Conservation (phyloP, 768 basidiomycete genomes). For the Flagelloscypha sp. region DNA sequence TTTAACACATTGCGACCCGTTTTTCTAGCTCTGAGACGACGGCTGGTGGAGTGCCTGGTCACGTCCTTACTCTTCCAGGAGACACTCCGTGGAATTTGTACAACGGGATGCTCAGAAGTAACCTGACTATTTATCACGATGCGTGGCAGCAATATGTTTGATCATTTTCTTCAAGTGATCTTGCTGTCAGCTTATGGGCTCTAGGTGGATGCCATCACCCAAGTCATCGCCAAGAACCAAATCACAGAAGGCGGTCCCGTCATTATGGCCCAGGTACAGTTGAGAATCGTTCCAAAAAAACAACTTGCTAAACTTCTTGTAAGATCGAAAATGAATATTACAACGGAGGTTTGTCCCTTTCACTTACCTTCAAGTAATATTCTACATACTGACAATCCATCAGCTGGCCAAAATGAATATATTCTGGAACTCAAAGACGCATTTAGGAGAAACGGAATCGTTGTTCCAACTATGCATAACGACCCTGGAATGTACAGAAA, state of each 20-base stretch:
- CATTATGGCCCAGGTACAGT: slow-evolving; percentile 26
- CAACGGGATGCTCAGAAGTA: slow-evolving; percentile 46
- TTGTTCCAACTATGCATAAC: slow-evolving; percentile 48
- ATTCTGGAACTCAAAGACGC: slow-evolving; percentile 34
- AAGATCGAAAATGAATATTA: slow-evolving; percentile 44
- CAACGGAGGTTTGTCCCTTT: no score
- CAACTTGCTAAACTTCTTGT: neutral
- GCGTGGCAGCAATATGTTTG: slow-evolving; percentile 49
- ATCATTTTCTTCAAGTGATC: no score
- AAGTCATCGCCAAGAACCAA: slow-evolving; percentile 35
- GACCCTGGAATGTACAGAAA: slow-evolving; percentile 32
- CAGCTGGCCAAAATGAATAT: slow-evolving; percentile 26
- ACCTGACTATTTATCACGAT: slow-evolving; percentile 39
- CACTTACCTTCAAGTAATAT: no score
- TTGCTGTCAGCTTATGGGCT: no score
- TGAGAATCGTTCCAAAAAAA: neutral
- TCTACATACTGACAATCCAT: no score
- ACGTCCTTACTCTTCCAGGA: slow-evolving; percentile 49
- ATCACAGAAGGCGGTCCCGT: slow-evolving; percentile 47
- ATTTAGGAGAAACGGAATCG: slow-evolving; percentile 30
- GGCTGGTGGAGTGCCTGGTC: slow-evolving; percentile 51
- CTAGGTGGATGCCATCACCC: slow-evolving; percentile 36
- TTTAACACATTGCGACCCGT: neutral
- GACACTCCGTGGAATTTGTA: slow-evolving; percentile 29
- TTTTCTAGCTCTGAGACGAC: slow-evolving; percentile 47